Conservation (phyloP, 1,139 yeast species). For the Saccharomyces pastorianus region DNA sequence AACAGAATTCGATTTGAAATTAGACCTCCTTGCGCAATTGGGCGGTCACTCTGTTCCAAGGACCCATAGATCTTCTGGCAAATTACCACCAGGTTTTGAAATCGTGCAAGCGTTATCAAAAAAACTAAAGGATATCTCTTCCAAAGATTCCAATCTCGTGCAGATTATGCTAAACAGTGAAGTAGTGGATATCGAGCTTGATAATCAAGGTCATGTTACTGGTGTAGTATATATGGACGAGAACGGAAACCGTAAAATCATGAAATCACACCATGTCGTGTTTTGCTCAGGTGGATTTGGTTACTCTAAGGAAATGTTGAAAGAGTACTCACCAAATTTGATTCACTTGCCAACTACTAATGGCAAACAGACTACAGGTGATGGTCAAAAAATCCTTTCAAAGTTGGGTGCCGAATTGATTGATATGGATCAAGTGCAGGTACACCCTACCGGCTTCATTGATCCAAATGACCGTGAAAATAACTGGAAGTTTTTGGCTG, state of each 20-base stretch:
- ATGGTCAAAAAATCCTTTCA: slow-evolving; percentile 57
- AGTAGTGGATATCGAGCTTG: slow-evolving; percentile 46
- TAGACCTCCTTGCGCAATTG: slow-evolving; percentile 55
- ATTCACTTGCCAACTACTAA: slow-evolving; percentile 62
- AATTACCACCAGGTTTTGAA: slow-evolving; percentile 71
- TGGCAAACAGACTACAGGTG: slow-evolving; percentile 70
- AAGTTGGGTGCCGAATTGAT: slow-evolving; percentile 54
- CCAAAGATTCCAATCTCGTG: slow-evolving; percentile 44
- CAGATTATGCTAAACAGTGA: slow-evolving; percentile 47
- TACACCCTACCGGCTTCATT: slow-evolving; percentile 79
- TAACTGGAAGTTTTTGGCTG: slow-evolving; percentile 64
- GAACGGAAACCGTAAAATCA: slow-evolving; percentile 20
- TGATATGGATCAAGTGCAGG: slow-evolving; percentile 71
- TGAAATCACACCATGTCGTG: slow-evolving; percentile 41
- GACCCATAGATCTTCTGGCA: slow-evolving; percentile 59
- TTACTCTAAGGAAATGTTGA: slow-evolving; percentile 41
- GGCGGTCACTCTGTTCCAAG: slow-evolving; percentile 73
- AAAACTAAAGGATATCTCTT: slow-evolving; percentile 43
- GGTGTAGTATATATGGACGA: slow-evolving; percentile 45
- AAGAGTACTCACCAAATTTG: slow-evolving; percentile 57
- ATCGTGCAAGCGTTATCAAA: slow-evolving; percentile 57
- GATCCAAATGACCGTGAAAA: slow-evolving; percentile 48
- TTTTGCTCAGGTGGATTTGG: slow-evolving; percentile 74
- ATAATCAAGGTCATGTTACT: slow-evolving; percentile 32
- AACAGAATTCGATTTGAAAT: slow-evolving; percentile 48